Conservation (phyloP, 805 yeast genomes). For the Starmerella tilneyi region DNA sequence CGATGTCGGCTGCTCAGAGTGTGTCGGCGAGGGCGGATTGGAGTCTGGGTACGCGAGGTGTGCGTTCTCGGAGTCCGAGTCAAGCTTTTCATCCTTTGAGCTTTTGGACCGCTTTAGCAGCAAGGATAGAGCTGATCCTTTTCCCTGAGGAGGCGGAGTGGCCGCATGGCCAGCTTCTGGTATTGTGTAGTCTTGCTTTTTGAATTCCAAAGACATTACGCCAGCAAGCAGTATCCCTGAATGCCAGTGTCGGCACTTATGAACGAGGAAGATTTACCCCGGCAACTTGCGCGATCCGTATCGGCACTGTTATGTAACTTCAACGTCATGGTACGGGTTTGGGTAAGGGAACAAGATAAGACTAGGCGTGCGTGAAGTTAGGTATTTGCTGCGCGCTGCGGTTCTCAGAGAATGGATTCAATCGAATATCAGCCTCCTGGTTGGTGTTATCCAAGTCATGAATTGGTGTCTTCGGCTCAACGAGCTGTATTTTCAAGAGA, state of each 20-base stretch:
- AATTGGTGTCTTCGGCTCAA: not conserved
- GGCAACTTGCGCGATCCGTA: slow-evolving; percentile 1
- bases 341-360: slow-evolving; percentile 6
- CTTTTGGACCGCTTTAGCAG: slow-evolving; percentile 21
- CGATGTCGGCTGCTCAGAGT: not conserved
- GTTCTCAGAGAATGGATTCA: no score
- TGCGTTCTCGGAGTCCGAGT: not conserved
- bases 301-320: slow-evolving; percentile 5
- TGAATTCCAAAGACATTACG: slow-evolving; percentile 19
- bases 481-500: no score
- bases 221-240: not conserved
- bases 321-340: slow-evolving; percentile 3
- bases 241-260: no score
- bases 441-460: not conserved
- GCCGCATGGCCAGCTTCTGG: not conserved
- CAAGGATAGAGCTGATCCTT: slow-evolving; percentile 24
- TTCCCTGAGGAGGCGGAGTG: slow-evolving; percentile 5
- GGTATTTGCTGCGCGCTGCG: not conserved
- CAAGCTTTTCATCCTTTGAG: not conserved
- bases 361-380: not conserved
- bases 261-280: no score
- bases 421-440: not conserved
- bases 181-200: slow-evolving; percentile 16
- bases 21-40: slow-evolving; percentile 4
- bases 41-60: not conserved